Conservation (phyloP, 345 rosid genomes). For the Hirschfeldia incana region DNA sequence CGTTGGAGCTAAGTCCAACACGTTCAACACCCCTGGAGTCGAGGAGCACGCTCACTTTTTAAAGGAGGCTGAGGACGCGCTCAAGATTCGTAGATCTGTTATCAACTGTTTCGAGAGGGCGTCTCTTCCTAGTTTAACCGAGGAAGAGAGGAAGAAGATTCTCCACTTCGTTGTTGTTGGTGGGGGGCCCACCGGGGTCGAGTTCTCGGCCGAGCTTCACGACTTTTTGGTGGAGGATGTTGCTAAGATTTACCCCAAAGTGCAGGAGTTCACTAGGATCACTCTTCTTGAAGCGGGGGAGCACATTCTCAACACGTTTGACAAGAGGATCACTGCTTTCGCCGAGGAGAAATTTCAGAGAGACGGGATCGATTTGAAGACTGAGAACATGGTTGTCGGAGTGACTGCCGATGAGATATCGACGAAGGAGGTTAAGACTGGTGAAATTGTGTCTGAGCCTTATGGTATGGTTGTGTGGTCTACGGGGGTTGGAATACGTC, state of each 20-base stretch:
- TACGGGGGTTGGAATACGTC: slow-evolving; percentile 75
- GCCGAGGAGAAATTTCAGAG: slow-evolving; percentile 66
- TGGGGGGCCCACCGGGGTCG: slow-evolving; percentile 90
- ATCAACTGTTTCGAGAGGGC: slow-evolving; percentile 78
- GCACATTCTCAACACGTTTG: slow-evolving; percentile 82
- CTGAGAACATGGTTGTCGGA: slow-evolving; percentile 63
- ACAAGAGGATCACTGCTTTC: slow-evolving; percentile 66
- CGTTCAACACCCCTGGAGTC: slow-evolving; percentile 86
- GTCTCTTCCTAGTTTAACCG: slow-evolving; percentile 60
- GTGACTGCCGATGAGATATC: slow-evolving; percentile 65
- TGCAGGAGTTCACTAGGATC: slow-evolving; percentile 51
- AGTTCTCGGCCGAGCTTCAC: slow-evolving; percentile 86
- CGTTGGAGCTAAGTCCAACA: slow-evolving; percentile 71
- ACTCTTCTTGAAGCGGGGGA: slow-evolving; percentile 85
- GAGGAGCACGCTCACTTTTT: slow-evolving; percentile 66
- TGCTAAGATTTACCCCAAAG: slow-evolving; percentile 56
- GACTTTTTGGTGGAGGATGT: slow-evolving; percentile 69
- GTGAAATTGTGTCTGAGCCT: slow-evolving; percentile 47
- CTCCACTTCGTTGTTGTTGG: slow-evolving; percentile 88
- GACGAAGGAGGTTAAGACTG: slow-evolving; percentile 54
- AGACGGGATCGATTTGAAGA: slow-evolving; percentile 68
- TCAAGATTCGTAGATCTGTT: slow-evolving; percentile 56
- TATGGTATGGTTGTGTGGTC: slow-evolving; percentile 92
- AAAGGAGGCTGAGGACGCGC: slow-evolving; percentile 86
- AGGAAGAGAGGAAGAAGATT: slow-evolving; percentile 70